These are phyloP conservation scores for Vigna hirtella DNA, from an alignment of 306 rosid genomes.

Conservation along the genomic window DNA sequence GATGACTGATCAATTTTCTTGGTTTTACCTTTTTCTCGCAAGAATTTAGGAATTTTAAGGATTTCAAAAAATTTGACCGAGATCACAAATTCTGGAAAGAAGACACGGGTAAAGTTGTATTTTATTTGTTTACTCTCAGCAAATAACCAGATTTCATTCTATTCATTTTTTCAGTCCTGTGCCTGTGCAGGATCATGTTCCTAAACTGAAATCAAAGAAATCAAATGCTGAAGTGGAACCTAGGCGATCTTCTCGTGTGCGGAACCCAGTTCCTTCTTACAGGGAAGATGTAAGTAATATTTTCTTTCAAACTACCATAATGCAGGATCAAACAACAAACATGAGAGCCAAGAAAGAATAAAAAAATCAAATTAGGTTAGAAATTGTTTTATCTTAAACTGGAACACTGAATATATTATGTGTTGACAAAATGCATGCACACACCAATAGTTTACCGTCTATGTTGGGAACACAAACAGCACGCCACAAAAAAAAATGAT, in stretches of 20 bases:
- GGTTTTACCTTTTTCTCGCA: conserved; percentile 14
- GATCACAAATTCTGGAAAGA: conserved; percentile 53
- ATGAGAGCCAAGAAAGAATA: not conserved
- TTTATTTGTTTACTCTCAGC: not conserved
- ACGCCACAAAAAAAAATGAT: not conserved
- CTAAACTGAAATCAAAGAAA: conserved; percentile 37
- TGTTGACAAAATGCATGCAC: not conserved
- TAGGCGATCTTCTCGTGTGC: conserved; percentile 15
- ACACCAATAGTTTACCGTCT: not conserved
- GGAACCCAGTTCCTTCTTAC: not conserved
- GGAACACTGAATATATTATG: not conserved
- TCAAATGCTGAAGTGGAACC: not conserved
- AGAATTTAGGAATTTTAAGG: conserved; percentile 72
- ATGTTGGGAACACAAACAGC: not conserved
- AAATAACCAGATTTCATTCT: conserved; percentile 6
- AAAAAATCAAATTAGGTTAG: not conserved
- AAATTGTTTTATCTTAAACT: not conserved
- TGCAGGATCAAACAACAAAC: not conserved
- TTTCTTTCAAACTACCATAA: not conserved
- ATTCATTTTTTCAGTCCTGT: not conserved
- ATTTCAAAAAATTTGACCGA: conserved; percentile 63
- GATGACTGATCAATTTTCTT: not conserved
- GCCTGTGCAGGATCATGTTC: conserved; percentile 50
- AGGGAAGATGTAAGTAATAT: not conserved
- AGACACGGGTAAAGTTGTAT: conserved; percentile 53